phyloP scores from a whole-genome alignment of 2,329 filamentous ascomycete genomes.

The Exophiala lecanii-corni region DNA sequence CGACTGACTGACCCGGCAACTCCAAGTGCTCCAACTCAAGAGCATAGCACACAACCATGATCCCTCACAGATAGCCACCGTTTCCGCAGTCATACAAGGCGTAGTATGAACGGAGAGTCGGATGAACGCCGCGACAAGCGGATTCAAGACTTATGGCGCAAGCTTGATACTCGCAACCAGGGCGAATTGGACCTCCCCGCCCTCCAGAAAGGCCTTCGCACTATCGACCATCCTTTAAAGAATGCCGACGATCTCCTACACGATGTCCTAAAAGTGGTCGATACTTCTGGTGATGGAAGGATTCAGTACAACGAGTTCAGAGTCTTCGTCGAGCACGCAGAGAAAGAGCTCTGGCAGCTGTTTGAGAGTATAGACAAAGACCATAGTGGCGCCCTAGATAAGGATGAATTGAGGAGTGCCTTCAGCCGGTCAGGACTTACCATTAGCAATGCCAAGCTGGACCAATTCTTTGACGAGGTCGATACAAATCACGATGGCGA shows the following conservation, averaged over 20 bases:
- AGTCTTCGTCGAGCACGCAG: conserved; percentile 79
- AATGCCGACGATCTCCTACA: conserved; percentile 83
- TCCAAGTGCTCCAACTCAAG: background rate
- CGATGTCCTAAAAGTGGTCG: conserved; percentile 75
- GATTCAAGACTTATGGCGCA: conserved; percentile 77
- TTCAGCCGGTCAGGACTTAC: conserved; percentile 74
- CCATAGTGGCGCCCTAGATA: conserved; percentile 79
- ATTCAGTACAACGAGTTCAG: conserved; percentile 94
- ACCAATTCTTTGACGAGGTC: conserved; percentile 83
- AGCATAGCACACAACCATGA: conserved; percentile 14
- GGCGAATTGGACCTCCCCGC: conserved; percentile 80
- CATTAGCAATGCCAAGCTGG: conserved; percentile 70
- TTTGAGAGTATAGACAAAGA: conserved; percentile 86
- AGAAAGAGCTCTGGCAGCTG: conserved; percentile 73
- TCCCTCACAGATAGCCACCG: conserved; percentile 23
- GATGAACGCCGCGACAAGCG: conserved; percentile 74
- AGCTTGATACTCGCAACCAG: conserved; percentile 69
- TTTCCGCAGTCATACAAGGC: conserved; percentile 18
- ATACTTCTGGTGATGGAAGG: conserved; percentile 79
- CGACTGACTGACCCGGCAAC: too few species aligned
- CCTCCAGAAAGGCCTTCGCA: conserved; percentile 75
- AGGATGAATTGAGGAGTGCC: conserved; percentile 73
- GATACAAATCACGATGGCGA: conserved; percentile 82
- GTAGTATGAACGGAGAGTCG: conserved; percentile 68
- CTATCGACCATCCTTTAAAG: conserved; percentile 90